phyloP scores from a whole-genome alignment of 2,329 filamentous ascomycete genomes.

The Alternaria longipes region DNA sequence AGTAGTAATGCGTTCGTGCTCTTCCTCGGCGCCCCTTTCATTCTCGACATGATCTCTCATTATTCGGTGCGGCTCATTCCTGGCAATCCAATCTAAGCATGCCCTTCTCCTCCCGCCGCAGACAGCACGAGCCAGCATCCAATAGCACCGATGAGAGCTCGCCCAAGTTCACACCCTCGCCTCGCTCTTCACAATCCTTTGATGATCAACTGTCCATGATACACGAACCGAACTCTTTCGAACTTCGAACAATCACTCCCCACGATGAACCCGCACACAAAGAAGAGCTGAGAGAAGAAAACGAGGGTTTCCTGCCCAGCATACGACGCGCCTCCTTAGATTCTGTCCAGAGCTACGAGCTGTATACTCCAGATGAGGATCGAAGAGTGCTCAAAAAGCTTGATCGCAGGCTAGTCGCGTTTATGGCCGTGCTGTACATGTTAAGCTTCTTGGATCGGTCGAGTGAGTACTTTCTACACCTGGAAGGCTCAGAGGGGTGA shows the following conservation, averaged over 20 bases:
- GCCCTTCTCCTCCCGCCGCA: conserved; percentile 25
- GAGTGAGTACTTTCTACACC: conserved; percentile 62
- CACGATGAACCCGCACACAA: conserved; percentile 19
- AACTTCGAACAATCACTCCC: conserved; percentile 33
- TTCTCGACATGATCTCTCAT: conserved; percentile 9
- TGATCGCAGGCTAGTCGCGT: conserved; percentile 79
- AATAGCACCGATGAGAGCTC: conserved; percentile 35
- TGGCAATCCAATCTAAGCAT: conserved; percentile 17
- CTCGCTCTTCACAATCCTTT: conserved; percentile 28
- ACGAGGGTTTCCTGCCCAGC: conserved; percentile 34
- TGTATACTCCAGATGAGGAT: conserved; percentile 76
- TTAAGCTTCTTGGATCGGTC: conserved; percentile 86
- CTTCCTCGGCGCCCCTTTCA: background rate
- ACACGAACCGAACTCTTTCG: conserved; percentile 33
- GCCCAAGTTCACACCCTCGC: conserved; percentile 34
- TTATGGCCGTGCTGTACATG: conserved; percentile 84
- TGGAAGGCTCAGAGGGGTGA: background rate
- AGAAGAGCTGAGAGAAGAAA: conserved; percentile 30
- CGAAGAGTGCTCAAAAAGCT: conserved; percentile 74
- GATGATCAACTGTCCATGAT: conserved; percentile 19
- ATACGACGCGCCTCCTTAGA: conserved; percentile 34
- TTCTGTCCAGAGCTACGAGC: conserved; percentile 57
- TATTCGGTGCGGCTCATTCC: background rate
- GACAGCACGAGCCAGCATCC: conserved; percentile 23
- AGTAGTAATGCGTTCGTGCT: conserved; percentile 5